Percentiles rank a stretch among this genome's conserved stretches.
phyloP scores from a whole-genome alignment of 1,284 basidiomycete species.

The Mycena sp. region DNA sequence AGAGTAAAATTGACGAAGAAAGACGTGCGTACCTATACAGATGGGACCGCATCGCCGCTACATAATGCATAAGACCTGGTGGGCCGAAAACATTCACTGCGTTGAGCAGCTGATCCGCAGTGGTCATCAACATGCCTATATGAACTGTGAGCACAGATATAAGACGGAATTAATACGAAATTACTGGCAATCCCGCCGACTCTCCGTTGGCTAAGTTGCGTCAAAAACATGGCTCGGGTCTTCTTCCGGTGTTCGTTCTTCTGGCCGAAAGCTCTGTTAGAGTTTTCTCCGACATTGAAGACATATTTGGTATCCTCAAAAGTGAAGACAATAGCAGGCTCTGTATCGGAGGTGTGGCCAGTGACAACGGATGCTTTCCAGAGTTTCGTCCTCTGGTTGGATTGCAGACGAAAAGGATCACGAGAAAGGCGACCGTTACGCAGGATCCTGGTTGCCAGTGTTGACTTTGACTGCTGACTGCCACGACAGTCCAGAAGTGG shows the following conservation, averaged over 20 bases:
- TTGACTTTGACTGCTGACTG: too few species aligned
- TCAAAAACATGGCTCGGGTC: background rate
- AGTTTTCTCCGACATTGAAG: constrained; percentile 9
- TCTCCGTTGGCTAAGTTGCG: background rate
- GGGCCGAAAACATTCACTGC: constrained; percentile 1
- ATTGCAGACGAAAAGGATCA: too few species aligned
- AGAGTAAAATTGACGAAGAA: background rate
- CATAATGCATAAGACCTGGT: background rate
- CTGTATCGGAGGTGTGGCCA: constrained; percentile 1
- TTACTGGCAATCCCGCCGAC: background rate
- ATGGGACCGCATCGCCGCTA: constrained; percentile 5
- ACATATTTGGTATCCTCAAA: background rate
- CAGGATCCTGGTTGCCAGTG: too few species aligned
- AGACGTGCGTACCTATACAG: background rate
- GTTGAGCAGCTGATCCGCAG: background rate
- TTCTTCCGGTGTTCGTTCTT: background rate
- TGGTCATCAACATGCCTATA: background rate
- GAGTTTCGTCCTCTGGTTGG: too few species aligned
- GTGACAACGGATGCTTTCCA: constrained; percentile 6
- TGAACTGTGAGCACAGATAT: background rate
- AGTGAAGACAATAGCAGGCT: background rate
- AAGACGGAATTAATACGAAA: background rate
- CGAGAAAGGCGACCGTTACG: too few species aligned
- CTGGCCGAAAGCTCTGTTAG: background rate
- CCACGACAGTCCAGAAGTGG: too few species aligned